Percentiles rank a stretch among this genome's conserved stretches.
These are phyloP conservation scores for Macadamia integrifolia DNA, from an alignment of 164 flowering plant genomes.

Conservation along the genomic window DNA sequence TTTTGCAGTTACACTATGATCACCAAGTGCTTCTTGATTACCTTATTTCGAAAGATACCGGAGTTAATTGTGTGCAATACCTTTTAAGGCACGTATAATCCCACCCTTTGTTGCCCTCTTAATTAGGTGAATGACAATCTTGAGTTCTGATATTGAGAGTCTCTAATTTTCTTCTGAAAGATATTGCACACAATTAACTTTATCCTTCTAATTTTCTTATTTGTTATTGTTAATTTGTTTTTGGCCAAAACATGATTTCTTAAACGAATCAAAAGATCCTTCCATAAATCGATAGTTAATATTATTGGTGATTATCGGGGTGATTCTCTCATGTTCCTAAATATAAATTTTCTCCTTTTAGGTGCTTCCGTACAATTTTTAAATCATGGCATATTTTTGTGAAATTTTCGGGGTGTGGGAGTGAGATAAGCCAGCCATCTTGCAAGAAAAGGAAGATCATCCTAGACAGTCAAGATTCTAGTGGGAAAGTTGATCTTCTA, in stretches of 20 bases:
- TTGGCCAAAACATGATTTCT: no score
- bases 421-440: conserved; percentile 14
- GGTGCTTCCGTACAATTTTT: conserved; percentile 64
- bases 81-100: conserved; percentile 50
- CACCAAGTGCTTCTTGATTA: conserved; percentile 91
- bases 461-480: conserved; percentile 13
- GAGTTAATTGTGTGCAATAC: conserved; percentile 66
- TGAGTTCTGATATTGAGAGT: no score
- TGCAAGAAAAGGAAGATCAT: conserved; percentile 47
- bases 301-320: no score
- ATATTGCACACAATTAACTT: no score
- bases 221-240: no score
- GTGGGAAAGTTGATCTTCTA: conserved; percentile 12
- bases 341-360: conserved; percentile 13
- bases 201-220: no score
- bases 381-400: conserved; percentile 49
- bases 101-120: neutral
- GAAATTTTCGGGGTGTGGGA: conserved; percentile 28
- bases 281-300: no score
- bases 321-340: neutral
- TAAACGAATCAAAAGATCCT: no score
- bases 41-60: conserved; percentile 86
- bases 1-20: conserved; percentile 81
- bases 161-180: no score
- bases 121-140: neutral